Conservation (phyloP, 2,329 filamentous ascomycete species). For the Basipetospora chlamydospora region DNA sequence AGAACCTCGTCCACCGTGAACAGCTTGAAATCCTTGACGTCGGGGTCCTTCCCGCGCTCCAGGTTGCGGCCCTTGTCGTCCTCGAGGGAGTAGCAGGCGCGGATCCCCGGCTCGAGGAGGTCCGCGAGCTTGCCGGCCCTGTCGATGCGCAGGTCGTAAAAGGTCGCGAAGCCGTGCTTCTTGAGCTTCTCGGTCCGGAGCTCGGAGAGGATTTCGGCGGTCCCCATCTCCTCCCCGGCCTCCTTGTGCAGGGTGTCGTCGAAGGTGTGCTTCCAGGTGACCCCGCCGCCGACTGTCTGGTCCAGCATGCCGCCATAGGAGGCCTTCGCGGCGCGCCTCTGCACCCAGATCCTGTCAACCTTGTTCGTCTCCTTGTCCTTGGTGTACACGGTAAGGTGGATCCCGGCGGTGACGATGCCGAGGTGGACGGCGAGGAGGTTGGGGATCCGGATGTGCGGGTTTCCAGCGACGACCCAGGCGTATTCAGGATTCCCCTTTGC, state of each 20-base stretch:
- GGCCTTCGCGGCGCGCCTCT: constrained; percentile 49
- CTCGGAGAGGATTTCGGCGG: constrained; percentile 12
- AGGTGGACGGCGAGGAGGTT: constrained; percentile 24
- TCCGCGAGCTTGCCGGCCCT: constrained; percentile 7
- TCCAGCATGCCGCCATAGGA: constrained; percentile 65
- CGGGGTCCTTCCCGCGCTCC: constrained; percentile 44
- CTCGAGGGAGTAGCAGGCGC: constrained; percentile 65
- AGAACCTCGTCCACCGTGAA: constrained; percentile 47
- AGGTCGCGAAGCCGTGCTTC: constrained; percentile 15
- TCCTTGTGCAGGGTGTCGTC: constrained; percentile 58
- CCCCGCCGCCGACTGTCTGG: constrained; percentile 67
- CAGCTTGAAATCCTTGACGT: constrained; percentile 62
- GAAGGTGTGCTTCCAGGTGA: constrained; percentile 50
- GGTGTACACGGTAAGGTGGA: constrained; percentile 19
- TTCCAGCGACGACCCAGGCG: neutral
- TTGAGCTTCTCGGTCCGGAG: constrained; percentile 15
- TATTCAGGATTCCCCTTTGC: neutral
- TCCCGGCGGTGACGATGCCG: constrained; percentile 17
- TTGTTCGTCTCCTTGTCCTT: constrained; percentile 19
- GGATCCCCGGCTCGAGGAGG: constrained; percentile 21
- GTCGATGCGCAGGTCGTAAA: neutral
- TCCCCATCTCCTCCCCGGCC: constrained; percentile 53
- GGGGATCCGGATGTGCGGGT: constrained; percentile 7
- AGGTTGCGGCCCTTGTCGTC: constrained; percentile 37
- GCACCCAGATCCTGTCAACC: constrained; percentile 36